Evolutionary conservation across 495 filamentous ascomycete species (phyloP).

Genomic region (Evansstolkia leycettana): DNA sequence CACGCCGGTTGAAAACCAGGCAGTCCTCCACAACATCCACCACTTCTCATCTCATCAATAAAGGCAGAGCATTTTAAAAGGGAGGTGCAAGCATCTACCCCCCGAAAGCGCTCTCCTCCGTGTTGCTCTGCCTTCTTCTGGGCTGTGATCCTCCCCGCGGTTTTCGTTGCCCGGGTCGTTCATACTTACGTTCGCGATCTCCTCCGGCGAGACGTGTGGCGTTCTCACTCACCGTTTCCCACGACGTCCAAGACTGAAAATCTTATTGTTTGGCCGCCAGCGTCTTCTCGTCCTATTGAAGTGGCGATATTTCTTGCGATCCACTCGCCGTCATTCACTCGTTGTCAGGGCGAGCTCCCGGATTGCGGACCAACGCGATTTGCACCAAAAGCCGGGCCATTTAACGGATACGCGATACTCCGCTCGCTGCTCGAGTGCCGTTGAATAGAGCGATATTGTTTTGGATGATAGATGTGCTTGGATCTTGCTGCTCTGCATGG

Average conservation of each 20-base stretch:
- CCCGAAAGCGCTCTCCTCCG: background rate
- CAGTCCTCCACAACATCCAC: background rate
- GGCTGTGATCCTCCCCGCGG: background rate
- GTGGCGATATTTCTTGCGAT: background rate
- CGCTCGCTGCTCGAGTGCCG: background rate
- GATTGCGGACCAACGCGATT: background rate
- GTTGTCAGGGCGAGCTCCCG: background rate
- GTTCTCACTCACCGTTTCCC: too few species aligned
- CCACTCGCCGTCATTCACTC: background rate
- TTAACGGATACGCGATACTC: background rate
- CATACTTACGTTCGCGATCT: background rate
- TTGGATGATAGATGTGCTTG: background rate
- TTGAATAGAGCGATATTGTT: background rate
- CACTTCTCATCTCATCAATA: background rate
- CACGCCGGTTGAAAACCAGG: background rate
- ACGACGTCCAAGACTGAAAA: background rate
- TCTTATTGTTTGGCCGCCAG: background rate
- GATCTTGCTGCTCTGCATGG: background rate
- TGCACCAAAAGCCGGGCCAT: background rate
- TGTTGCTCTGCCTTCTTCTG: background rate
- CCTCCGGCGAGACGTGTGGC: too few species aligned
- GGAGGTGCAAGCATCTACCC: background rate
- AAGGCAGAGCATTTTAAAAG: constrained; percentile 1
- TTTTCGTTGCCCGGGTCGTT: background rate
- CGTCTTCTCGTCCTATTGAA: background rate